Evolutionary conservation across 352 stramenopile species (phyloP).

Genomic region (Elongisporangium undulatum): DNA sequence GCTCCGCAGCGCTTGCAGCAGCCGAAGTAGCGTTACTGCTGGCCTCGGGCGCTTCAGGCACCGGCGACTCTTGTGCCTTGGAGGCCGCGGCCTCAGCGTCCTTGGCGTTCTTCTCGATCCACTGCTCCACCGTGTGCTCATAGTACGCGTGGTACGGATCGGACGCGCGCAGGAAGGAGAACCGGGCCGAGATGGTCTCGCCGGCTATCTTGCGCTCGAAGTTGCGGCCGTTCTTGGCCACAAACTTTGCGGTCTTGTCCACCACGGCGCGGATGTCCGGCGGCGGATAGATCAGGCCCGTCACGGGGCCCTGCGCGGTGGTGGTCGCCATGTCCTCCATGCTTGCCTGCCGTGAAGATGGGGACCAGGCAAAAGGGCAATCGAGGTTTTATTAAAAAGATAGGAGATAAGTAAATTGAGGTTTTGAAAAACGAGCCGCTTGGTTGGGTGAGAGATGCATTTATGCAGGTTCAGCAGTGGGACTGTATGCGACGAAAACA

Average conservation of each 20-base stretch:
- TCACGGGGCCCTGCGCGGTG: conserved; percentile 72
- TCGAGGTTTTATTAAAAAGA: conserved; percentile 4
- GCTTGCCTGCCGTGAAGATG: background rate
- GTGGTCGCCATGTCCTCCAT: conserved; percentile 14
- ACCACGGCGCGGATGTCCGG: conserved; percentile 97
- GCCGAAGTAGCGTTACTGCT: background rate
- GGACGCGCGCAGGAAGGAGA: conserved; percentile 94
- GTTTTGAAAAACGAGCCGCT: background rate
- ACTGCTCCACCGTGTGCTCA: conserved; percentile 93
- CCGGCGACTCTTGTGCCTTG: conserved; percentile 6
- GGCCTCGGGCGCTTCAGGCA: conserved; percentile 14
- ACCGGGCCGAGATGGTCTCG: conserved; percentile 95
- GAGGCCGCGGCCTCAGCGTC: conserved; percentile 4
- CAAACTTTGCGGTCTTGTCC: conserved; percentile 98
- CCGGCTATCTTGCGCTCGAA: conserved; percentile 97
- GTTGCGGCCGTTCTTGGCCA: conserved; percentile 96
- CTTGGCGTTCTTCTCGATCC: conserved; percentile 50
- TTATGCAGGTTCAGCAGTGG: background rate
- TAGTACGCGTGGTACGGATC: conserved; percentile 99
- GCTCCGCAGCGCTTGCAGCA: conserved; percentile 3
- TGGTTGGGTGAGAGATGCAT: background rate
- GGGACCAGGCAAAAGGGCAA: background rate
- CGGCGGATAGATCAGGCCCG: conserved; percentile 95
- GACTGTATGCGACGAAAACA: background rate
- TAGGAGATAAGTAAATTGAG: background rate